Evolutionary conservation across 73 alveolate genomes (phyloP).

Genomic region (Tetrahymena borealis): DNA sequence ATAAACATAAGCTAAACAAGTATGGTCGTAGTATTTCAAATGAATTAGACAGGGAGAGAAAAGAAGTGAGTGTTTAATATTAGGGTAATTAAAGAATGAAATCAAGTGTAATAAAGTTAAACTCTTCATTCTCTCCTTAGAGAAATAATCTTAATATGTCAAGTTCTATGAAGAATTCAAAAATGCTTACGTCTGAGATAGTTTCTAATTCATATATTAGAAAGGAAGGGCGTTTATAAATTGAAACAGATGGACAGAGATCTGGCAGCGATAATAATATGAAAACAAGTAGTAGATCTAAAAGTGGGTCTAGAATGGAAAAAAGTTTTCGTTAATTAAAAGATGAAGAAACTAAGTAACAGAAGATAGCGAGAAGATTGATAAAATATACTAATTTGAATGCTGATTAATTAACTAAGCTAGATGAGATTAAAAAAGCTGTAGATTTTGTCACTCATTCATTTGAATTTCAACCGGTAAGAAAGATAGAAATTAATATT

Average conservation of each 20-base stretch:
- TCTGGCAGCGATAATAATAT: neutral
- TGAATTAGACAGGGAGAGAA: neutral
- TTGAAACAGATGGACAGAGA: neutral
- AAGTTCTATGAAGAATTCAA: neutral
- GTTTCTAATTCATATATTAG: neutral
- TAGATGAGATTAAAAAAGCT: neutral
- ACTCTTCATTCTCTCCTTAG: neutral
- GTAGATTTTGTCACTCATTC: neutral
- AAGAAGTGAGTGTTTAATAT: neutral
- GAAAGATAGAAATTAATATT: neutral
- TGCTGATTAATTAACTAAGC: neutral
- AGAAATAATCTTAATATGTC: neutral
- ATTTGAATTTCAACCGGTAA: neutral
- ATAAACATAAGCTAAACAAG: neutral
- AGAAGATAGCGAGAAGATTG: neutral
- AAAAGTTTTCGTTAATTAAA: neutral
- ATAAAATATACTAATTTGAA: neutral
- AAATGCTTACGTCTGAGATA: too few relatives aligned
- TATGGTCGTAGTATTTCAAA: neutral
- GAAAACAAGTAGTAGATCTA: neutral
- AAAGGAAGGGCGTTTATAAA: neutral
- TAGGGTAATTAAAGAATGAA: neutral
- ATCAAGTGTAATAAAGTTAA: neutral
- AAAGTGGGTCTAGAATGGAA: neutral
- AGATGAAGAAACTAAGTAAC: neutral